Percentiles rank a stretch among this genome's conserved stretches.
phyloP scores from a whole-genome alignment of 2,329 filamentous ascomycete species.

The Verticillium albo-atrum region DNA sequence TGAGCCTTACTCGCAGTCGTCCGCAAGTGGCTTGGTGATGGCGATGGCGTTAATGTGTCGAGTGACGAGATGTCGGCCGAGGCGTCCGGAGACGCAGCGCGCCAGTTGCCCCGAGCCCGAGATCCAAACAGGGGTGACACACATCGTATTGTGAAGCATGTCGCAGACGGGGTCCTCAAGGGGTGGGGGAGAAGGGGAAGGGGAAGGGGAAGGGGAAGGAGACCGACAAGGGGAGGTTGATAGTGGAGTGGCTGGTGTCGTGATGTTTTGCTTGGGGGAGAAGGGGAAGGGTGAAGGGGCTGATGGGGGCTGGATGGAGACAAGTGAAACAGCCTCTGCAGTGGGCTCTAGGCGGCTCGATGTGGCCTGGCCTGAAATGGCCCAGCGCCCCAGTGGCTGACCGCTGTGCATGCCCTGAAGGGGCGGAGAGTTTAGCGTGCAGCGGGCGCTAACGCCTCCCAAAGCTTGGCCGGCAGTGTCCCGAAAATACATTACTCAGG shows the following conservation, averaged over 20 bases:
- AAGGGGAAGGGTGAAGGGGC: no score
- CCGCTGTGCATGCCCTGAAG: background rate
- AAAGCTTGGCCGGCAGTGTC: background rate
- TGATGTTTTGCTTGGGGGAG: background rate
- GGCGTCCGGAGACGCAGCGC: background rate
- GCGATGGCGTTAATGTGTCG: no score
- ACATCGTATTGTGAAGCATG: background rate
- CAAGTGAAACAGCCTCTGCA: background rate
- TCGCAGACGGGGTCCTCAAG: background rate
- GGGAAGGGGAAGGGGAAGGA: background rate
- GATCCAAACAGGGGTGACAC: background rate
- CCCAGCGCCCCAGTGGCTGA: background rate
- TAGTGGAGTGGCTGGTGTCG: background rate
- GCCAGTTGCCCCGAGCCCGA: background rate
- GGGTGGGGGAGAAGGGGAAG: background rate
- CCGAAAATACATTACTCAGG: background rate
- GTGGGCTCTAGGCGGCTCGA: no score
- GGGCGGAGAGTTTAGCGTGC: background rate
- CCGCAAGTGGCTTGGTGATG: no score
- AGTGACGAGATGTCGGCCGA: no score
- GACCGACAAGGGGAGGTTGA: background rate
- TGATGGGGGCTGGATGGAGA: background rate
- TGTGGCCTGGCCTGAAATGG: no score
- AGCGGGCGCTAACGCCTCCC: background rate
- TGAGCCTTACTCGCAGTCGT: background rate